Percentiles rank a stretch among this genome's conserved stretches.
Evolutionary conservation across 2,329 filamentous ascomycete species (phyloP).

Genomic region (Xylariaceae sp.): DNA sequence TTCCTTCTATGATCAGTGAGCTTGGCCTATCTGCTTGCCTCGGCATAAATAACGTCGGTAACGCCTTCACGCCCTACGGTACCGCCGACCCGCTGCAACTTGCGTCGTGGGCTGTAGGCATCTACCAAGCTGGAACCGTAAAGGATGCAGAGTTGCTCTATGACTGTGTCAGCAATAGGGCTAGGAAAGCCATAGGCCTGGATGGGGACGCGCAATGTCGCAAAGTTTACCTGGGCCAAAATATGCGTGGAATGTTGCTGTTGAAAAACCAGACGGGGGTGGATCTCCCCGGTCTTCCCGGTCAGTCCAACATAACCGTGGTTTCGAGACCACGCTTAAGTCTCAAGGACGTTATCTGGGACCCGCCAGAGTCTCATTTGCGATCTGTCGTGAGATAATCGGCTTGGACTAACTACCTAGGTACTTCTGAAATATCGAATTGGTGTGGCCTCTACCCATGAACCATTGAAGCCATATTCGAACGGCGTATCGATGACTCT

Average conservation of each 20-base stretch:
- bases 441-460: neutral
- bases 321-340: constrained; percentile 30
- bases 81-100: constrained; percentile 61
- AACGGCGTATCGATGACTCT: neutral
- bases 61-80: constrained; percentile 69
- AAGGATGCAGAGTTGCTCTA: constrained; percentile 56
- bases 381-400: constrained; percentile 31
- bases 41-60: constrained; percentile 68
- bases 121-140: constrained; percentile 64
- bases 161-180: constrained; percentile 36
- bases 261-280: constrained; percentile 27
- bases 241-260: constrained; percentile 28
- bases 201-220: neutral
- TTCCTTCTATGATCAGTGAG: constrained; percentile 56
- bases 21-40: constrained; percentile 57
- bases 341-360: constrained; percentile 38
- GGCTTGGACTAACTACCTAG: no score
- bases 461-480: neutral
- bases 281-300: constrained; percentile 21
- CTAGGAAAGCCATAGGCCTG: constrained; percentile 35
- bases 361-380: constrained; percentile 34
- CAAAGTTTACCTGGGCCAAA: constrained; percentile 20
- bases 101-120: constrained; percentile 58
- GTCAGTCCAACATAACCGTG: constrained; percentile 18
- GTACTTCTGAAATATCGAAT: neutral